Evolutionary conservation across 805 yeast species (phyloP).

Genomic region (Hanseniaspora nectarophila): DNA sequence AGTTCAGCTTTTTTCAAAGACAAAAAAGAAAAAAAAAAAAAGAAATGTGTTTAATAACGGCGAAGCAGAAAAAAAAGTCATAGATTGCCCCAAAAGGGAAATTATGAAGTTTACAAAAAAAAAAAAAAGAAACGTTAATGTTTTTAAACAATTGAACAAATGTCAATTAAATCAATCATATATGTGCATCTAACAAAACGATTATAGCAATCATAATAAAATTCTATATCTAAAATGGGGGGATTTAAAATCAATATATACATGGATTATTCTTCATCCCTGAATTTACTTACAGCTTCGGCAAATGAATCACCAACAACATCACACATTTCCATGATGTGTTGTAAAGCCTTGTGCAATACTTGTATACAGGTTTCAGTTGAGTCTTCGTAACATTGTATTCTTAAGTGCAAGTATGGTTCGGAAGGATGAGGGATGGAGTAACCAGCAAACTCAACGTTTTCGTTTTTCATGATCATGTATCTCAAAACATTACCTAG

Average conservation of each 20-base stretch:
- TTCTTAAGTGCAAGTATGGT: conserved; percentile 73
- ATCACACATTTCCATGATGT: conserved; percentile 68
- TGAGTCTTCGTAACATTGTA: conserved; percentile 68
- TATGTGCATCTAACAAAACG: too few relatives aligned
- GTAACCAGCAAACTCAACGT: conserved; percentile 96
- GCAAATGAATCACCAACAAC: conserved; percentile 71
- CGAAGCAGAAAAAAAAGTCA: not conserved
- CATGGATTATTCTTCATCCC: conserved; percentile 2
- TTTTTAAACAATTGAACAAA: not conserved
- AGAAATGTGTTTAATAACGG: too few relatives aligned
- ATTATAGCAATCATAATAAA: too few relatives aligned
- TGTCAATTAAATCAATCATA: too few relatives aligned
- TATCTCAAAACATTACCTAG: conserved; percentile 88
- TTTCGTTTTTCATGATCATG: conserved; percentile 93
- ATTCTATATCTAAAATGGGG: not conserved
- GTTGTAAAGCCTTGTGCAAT: conserved; percentile 78
- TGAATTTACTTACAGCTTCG: conserved; percentile 44
- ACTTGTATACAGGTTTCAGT: conserved; percentile 81
- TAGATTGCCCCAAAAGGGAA: not conserved
- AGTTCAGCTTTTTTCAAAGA: not conserved
- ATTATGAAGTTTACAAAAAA: not conserved
- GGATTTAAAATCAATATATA: not conserved
- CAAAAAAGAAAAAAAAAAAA: not conserved
- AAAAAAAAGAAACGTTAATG: not conserved
- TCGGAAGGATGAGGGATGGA: conserved; percentile 98